phyloP scores from a whole-genome alignment of 164 flowering plant species.

The Litsea cubeba region DNA sequence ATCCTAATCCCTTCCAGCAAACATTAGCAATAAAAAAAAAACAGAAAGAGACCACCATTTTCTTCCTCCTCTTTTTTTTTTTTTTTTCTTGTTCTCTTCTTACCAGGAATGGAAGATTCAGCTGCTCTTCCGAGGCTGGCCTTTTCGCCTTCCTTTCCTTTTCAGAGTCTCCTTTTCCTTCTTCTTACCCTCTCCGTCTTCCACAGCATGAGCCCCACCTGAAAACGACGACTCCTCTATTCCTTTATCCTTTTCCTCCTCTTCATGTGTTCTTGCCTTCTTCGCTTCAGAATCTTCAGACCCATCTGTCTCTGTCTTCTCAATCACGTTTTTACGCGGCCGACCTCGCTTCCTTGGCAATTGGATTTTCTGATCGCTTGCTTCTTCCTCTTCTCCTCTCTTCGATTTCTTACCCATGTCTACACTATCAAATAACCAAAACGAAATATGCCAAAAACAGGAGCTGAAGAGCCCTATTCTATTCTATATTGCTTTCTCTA shows the following conservation, averaged over 20 bases:
- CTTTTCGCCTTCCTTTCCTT: not conserved
- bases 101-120: not conserved
- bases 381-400: not conserved
- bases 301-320: not conserved
- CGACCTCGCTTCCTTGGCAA: not conserved
- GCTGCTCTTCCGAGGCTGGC: conserved; percentile 2
- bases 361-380: not conserved
- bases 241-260: not conserved
- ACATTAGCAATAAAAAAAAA: not conserved
- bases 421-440: not conserved
- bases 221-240: not conserved
- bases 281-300: not conserved
- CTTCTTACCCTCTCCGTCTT: not conserved
- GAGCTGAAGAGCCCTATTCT: not conserved
- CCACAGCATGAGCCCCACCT: not conserved
- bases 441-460: not conserved
- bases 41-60: not conserved
- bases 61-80: not conserved
- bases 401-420: not conserved
- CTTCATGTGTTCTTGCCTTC: not conserved
- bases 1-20: not conserved
- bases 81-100: not conserved
- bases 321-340: not conserved
- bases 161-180: not conserved
- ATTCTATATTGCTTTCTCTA: too few species aligned